These are phyloP conservation scores for Liriodendron chinense DNA, from an alignment of 164 flowering plant genomes.

Conservation along the genomic window DNA sequence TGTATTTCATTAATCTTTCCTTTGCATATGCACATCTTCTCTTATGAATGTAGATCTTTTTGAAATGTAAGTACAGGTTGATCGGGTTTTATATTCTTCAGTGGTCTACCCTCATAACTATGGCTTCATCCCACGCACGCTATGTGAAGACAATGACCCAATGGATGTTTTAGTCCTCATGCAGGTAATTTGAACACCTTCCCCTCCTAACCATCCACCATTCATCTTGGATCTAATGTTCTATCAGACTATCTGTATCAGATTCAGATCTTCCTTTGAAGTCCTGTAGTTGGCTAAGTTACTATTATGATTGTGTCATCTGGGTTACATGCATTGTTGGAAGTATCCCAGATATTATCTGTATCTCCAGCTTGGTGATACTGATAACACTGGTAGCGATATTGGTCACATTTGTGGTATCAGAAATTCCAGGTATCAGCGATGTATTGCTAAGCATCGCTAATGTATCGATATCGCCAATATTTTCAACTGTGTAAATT, in stretches of 20 bases:
- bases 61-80: constrained; percentile 40
- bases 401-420: no score
- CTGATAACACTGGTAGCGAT: no score
- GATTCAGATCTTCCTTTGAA: not conserved
- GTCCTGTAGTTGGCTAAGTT: not conserved
- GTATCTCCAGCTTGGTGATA: no score
- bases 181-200: constrained; percentile 43
- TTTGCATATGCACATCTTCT: not conserved
- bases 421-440: no score
- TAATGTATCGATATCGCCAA: no score
- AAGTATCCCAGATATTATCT: no score
- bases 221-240: constrained; percentile 1
- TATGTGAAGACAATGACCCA: constrained; percentile 78
- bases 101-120: constrained; percentile 80
- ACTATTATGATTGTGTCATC: not conserved
- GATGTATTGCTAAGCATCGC: no score
- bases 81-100: constrained; percentile 64
- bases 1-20: not conserved
- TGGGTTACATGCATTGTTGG: not conserved
- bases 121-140: constrained; percentile 71
- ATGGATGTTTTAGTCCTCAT: constrained; percentile 68
- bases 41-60: not conserved
- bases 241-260: not conserved
- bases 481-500: no score
- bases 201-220: not conserved